Conservation (phyloP, 495 filamentous ascomycete species). For the Letharia columbiana region DNA sequence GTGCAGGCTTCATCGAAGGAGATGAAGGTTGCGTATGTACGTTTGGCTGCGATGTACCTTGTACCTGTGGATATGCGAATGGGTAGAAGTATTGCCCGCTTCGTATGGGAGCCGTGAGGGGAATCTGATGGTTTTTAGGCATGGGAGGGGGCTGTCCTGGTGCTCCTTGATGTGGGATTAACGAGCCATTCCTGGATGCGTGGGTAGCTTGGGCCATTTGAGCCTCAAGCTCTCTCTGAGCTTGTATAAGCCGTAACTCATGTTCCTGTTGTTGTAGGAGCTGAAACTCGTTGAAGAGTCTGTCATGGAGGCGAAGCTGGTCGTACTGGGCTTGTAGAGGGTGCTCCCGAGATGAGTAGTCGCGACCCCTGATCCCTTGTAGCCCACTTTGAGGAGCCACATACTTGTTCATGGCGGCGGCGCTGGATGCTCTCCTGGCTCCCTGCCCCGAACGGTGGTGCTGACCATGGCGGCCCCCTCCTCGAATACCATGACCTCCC, state of each 20-base stretch:
- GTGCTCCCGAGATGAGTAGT: slow-evolving; percentile 31
- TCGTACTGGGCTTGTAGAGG: slow-evolving; percentile 44
- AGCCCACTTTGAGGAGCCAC: slow-evolving; percentile 32
- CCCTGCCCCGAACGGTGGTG: slow-evolving; percentile 37
- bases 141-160: slow-evolving; percentile 33
- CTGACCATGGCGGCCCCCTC: slow-evolving; percentile 50
- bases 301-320: slow-evolving; percentile 47
- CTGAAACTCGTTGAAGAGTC: slow-evolving; percentile 56
- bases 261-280: slow-evolving; percentile 58
- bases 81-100: slow-evolving; percentile 43
- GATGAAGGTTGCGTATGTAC: slow-evolving; percentile 54
- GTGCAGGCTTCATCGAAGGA: slow-evolving; percentile 44
- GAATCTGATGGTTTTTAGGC: slow-evolving; percentile 41
- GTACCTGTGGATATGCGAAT: slow-evolving; percentile 40
- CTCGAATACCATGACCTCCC: slow-evolving; percentile 37
- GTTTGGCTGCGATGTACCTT: slow-evolving; percentile 39
- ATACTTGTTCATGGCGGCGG: slow-evolving; percentile 34
- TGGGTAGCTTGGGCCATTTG: slow-evolving; percentile 40
- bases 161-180: slow-evolving; percentile 13
- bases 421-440: slow-evolving; percentile 48
- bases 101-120: slow-evolving; percentile 40
- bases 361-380: slow-evolving; percentile 9
- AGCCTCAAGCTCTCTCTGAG: slow-evolving; percentile 51
- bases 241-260: slow-evolving; percentile 44
- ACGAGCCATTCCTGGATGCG: neutral